phyloP scores from a whole-genome alignment of 768 basidiomycete species.

The Coprinellus aureogranulatus region DNA sequence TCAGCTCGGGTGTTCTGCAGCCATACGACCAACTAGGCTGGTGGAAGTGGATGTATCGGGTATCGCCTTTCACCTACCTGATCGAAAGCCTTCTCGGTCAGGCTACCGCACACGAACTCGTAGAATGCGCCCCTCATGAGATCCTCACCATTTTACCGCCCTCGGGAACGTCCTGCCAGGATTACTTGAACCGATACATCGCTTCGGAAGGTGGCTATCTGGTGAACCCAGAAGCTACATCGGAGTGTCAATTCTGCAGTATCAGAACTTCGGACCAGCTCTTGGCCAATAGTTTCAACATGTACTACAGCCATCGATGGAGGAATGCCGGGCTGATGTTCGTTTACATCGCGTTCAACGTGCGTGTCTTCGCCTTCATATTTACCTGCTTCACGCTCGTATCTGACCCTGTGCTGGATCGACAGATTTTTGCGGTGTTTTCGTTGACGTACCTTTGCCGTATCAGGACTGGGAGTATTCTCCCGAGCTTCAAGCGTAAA shows the following conservation, averaged over 20 bases:
- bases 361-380: conserved; percentile 24
- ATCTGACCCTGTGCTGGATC: background rate
- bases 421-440: conserved; percentile 40
- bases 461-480: conserved; percentile 32
- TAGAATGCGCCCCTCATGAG: conserved; percentile 54
- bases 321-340: conserved; percentile 52
- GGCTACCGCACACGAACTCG: conserved; percentile 40
- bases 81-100: conserved; percentile 49
- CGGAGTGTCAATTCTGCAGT: conserved; percentile 60
- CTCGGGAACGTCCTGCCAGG: conserved; percentile 47
- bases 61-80: conserved; percentile 52
- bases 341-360: conserved; percentile 49
- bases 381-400: background rate
- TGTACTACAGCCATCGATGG: conserved; percentile 54
- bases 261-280: conserved; percentile 58
- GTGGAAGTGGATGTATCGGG: conserved; percentile 53
- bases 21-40: conserved; percentile 60
- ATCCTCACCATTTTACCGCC: conserved; percentile 53
- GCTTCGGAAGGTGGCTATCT: conserved; percentile 53
- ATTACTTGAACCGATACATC: conserved; percentile 54
- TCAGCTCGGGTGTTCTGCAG: conserved; percentile 63
- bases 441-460: conserved; percentile 53
- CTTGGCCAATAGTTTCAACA: conserved; percentile 50
- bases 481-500: too few relatives aligned
- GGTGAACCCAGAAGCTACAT: conserved; percentile 49